Conservation (phyloP, 768 basidiomycete genomes). For the Podaxis pistillaris region DNA sequence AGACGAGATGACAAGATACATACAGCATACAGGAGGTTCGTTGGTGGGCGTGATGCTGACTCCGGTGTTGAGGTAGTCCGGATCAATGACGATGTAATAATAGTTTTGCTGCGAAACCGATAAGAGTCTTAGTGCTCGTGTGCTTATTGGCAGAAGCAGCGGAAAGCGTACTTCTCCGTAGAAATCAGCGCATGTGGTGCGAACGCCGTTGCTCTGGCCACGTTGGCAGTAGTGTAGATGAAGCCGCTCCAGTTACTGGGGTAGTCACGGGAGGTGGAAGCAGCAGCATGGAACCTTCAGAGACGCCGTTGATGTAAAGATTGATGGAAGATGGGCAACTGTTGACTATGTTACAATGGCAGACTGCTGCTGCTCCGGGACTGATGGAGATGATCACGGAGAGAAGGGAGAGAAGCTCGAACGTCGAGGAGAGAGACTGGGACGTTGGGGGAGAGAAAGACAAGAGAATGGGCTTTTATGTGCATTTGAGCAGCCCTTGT, state of each 20-base stretch:
- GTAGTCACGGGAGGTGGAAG: slow-evolving; percentile 7
- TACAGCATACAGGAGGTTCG: background rate
- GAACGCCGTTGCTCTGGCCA: slow-evolving; percentile 15
- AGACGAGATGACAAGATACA: background rate
- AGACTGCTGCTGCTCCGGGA: background rate
- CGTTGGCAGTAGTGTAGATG: slow-evolving; percentile 20
- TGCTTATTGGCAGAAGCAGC: background rate
- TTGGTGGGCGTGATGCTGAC: slow-evolving; percentile 22
- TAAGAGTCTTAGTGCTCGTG: background rate
- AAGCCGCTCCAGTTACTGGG: slow-evolving; percentile 13
- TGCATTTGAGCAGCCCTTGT: background rate
- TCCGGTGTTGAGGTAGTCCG: slow-evolving; percentile 24
- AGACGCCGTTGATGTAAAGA: slow-evolving; percentile 14
- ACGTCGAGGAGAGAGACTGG: background rate
- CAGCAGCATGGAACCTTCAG: slow-evolving; percentile 10
- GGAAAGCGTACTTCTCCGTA: slow-evolving; percentile 6
- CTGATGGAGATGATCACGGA: background rate
- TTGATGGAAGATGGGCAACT: slow-evolving; percentile 16
- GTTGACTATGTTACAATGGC: slow-evolving; percentile 17
- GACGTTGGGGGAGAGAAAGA: background rate
- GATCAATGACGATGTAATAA: slow-evolving; percentile 31
- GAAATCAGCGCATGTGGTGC: slow-evolving; percentile 18
- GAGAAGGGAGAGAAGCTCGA: background rate
- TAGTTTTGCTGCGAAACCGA: slow-evolving; percentile 20
- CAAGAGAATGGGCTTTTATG: background rate